phyloP scores from a whole-genome alignment of 176 grass and related monocot species.

The Musa itinerans region DNA sequence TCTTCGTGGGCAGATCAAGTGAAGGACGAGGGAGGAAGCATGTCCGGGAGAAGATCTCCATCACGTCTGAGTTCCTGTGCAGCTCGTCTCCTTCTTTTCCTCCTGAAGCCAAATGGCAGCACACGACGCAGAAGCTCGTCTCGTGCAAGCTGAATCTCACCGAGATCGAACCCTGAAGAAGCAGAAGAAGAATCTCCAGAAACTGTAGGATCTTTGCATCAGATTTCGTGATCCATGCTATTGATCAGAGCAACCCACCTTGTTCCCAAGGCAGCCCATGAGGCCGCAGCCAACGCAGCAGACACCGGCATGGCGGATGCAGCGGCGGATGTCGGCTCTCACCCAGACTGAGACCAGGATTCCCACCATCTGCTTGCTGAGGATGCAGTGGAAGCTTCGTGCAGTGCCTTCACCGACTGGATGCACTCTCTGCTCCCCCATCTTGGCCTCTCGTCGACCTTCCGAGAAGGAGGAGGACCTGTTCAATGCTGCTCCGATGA shows the following conservation, averaged over 20 bases:
- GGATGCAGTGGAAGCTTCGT: conserved; percentile 50
- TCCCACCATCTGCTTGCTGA: conserved; percentile 94
- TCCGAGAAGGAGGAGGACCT: conserved; percentile 13
- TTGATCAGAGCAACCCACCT: conserved; percentile 36
- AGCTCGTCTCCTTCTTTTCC: conserved; percentile 70
- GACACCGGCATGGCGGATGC: conserved; percentile 48
- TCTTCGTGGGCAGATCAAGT: conserved; percentile 59
- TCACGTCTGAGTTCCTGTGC: conserved; percentile 65
- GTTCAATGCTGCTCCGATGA: conserved; percentile 56
- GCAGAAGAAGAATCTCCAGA: not conserved
- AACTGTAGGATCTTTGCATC: not conserved
- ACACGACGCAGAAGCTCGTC: conserved; percentile 84
- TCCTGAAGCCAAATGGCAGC: conserved; percentile 93
- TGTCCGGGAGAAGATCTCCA: conserved; percentile 67
- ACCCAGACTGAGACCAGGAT: conserved; percentile 71
- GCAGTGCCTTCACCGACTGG: conserved; percentile 18
- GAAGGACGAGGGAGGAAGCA: conserved; percentile 35
- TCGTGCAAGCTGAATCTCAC: conserved; percentile 63
- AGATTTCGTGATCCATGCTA: not conserved
- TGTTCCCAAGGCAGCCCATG: conserved; percentile 94
- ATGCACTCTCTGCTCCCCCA: conserved; percentile 13
- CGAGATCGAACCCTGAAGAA: conserved; percentile 68
- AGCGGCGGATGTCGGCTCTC: conserved; percentile 43
- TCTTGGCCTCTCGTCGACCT: not conserved
- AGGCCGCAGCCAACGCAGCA: conserved; percentile 80